Conservation (phyloP, 768 basidiomycete genomes). For the Kwoniella botswanensis region DNA sequence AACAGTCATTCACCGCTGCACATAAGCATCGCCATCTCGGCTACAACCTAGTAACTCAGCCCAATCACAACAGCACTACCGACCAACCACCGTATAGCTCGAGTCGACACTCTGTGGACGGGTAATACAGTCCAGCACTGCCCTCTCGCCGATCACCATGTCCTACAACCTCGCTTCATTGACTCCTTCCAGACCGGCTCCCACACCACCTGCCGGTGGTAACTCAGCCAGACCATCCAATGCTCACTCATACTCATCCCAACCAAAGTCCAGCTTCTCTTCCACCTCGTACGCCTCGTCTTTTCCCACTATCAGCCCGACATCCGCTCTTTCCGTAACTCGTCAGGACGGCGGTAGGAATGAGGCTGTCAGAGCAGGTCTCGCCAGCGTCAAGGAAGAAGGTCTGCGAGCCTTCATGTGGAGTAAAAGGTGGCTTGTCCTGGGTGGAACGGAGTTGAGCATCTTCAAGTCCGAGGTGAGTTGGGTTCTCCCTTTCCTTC, state of each 20-base stretch:
- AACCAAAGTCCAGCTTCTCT: conserved; percentile 29
- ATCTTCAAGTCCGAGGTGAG: conserved; percentile 93
- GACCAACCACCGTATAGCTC: too few relatives aligned
- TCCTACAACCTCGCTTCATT: conserved; percentile 38
- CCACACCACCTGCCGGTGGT: conserved; percentile 32
- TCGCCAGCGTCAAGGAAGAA: conserved; percentile 90
- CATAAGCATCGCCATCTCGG: not conserved
- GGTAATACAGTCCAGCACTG: not conserved
- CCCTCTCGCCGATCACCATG: conserved; percentile 10
- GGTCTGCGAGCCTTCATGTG: conserved; percentile 90
- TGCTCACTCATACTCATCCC: not conserved
- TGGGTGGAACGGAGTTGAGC: conserved; percentile 76
- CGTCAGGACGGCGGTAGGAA: conserved; percentile 19
- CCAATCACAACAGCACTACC: too few relatives aligned
- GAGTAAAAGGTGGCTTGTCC: conserved; percentile 84
- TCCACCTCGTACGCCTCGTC: conserved; percentile 44
- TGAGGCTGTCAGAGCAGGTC: conserved; percentile 60
- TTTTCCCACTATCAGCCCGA: conserved; percentile 34
- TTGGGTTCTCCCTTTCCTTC: not conserved
- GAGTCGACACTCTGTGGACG: too few relatives aligned
- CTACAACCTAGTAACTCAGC: too few relatives aligned
- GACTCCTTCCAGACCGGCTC: conserved; percentile 48
- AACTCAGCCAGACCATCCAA: not conserved
- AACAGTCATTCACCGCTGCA: not conserved
- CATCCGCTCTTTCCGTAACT: not conserved